Evolutionary conservation across 2,329 filamentous ascomycete genomes (phyloP), one percentile per base, ranked within the genome.

Genomic region (Paramyrothecium sp.): DNA sequence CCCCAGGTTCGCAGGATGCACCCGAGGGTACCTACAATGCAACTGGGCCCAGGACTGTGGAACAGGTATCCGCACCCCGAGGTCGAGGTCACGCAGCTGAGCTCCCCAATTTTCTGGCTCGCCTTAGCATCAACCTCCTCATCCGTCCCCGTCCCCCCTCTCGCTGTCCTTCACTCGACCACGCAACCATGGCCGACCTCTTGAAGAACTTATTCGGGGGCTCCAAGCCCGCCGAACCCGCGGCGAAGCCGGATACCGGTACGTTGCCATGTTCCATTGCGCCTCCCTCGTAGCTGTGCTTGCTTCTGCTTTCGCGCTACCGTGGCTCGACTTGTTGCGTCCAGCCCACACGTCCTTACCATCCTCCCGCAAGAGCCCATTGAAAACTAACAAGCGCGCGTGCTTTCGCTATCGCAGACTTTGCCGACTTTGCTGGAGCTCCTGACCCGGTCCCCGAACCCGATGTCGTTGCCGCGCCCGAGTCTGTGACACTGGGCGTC

Each of bases 341-440:
- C 26, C 26, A n/a, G n/a, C n/a, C n/a, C n/a, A n/a, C n/a, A n/a
- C n/a, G n/a, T n/a, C 26, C 26, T 30, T 10, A 30, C 4, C 10
- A 10, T 30, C 26, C 26, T 30, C 10, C 26, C 26, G 26, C 26
- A 30, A 30, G 26, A 30, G 26, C 26, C 26, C 26, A 30, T 30
- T 30, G 26, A 30, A 30, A 10, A 30, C 26, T 30, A 30, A 30
- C 26, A 30, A 4, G 26, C 26, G 26, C 5, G 26, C 26, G 26
- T 30, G 26, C 4, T 30, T 30, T 30, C 26, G 26, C 26, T 30
- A 10, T 30, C 26, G 26, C 26, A 97, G 93, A 96, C 78, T 97
- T 97, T 74, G 92, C 91, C 77, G 94, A 97, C 80, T 98, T 96
- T 70, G 91, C 92, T 59, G 88, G 86, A 63, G 89, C 87, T 65